phyloP scores from a whole-genome alignment of 2,329 filamentous ascomycete species.

The Monilinia fructicola region DNA sequence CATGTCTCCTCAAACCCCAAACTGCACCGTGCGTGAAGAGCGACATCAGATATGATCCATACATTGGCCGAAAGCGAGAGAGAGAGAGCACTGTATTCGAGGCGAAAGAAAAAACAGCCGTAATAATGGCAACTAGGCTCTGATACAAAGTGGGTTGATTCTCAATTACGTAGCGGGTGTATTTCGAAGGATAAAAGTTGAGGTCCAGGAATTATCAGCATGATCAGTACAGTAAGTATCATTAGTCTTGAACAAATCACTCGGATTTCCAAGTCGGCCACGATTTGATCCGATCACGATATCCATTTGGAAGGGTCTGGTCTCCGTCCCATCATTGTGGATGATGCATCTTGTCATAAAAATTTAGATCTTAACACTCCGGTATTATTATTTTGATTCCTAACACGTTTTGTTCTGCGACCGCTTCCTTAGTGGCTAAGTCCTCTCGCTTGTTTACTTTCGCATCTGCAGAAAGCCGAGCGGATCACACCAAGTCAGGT shows the following conservation, averaged over 20 bases:
- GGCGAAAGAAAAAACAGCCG: constrained; percentile 5
- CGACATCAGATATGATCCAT: constrained; percentile 1
- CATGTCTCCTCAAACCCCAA: background rate
- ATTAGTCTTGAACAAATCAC: background rate
- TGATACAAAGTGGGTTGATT: constrained; percentile 18
- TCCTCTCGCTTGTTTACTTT: constrained; percentile 13
- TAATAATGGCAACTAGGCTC: background rate
- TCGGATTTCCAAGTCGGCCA: constrained; percentile 1
- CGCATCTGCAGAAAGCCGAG: constrained; percentile 27
- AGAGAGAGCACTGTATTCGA: constrained; percentile 10
- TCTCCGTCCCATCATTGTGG: background rate
- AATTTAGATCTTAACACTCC: background rate
- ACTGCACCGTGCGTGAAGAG: constrained; percentile 15
- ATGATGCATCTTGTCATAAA: background rate
- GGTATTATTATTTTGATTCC: constrained; percentile 1
- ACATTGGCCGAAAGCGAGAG: constrained; percentile 8
- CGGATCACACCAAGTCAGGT: constrained; percentile 31
- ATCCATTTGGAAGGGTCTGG: background rate
- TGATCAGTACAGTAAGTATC: no score
- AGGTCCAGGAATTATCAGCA: background rate
- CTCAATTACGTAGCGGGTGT: background rate
- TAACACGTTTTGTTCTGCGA: constrained; percentile 21
- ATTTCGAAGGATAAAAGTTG: background rate
- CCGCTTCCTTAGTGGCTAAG: constrained; percentile 10
- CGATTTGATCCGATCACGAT: background rate